Evolutionary conservation across 2,329 filamentous ascomycete genomes (phyloP).

Genomic region (Aspergillus ochraceoroseus): DNA sequence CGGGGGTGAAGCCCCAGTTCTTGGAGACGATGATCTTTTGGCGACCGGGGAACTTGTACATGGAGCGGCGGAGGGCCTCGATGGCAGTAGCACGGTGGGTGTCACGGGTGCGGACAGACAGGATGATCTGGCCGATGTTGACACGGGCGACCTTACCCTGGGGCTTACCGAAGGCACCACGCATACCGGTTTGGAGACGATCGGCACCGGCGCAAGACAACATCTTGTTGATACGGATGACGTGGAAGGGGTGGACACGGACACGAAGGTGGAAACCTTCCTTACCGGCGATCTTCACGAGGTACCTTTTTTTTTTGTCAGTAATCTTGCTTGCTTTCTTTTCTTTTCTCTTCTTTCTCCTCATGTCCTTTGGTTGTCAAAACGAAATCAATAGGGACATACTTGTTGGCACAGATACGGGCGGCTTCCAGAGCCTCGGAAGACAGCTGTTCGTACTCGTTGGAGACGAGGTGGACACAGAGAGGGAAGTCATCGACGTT

Average conservation of each 20-base stretch:
- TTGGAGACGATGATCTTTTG: slow-evolving; percentile 99
- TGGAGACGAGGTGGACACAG: slow-evolving; percentile 98
- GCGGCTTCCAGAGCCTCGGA: slow-evolving; percentile 99
- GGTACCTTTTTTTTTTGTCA: slow-evolving; percentile 58
- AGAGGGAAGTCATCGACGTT: slow-evolving; percentile 99
- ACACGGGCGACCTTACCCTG: slow-evolving; percentile 98
- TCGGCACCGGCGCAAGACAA: slow-evolving; percentile 99
- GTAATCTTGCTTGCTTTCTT: neutral
- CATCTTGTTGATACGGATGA: slow-evolving; percentile 99
- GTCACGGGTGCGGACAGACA: slow-evolving; percentile 96
- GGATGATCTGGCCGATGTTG: slow-evolving; percentile 99
- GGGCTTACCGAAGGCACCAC: slow-evolving; percentile 99
- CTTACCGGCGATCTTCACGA: slow-evolving; percentile 65
- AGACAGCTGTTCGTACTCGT: slow-evolving; percentile 99
- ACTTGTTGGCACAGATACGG: slow-evolving; percentile 99
- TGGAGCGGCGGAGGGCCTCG: slow-evolving; percentile 96
- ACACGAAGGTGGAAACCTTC: slow-evolving; percentile 67
- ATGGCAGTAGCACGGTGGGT: slow-evolving; percentile 85
- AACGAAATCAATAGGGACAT: slow-evolving; percentile 33
- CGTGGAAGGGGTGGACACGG: slow-evolving; percentile 97
- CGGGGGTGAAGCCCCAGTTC: slow-evolving; percentile 99
- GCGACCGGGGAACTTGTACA: slow-evolving; percentile 99
- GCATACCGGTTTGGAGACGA: slow-evolving; percentile 99
- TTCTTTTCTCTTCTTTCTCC: neutral
- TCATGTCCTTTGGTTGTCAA: neutral